phyloP scores from a whole-genome alignment of 345 rosid genomes.

The Trapa incisa region DNA sequence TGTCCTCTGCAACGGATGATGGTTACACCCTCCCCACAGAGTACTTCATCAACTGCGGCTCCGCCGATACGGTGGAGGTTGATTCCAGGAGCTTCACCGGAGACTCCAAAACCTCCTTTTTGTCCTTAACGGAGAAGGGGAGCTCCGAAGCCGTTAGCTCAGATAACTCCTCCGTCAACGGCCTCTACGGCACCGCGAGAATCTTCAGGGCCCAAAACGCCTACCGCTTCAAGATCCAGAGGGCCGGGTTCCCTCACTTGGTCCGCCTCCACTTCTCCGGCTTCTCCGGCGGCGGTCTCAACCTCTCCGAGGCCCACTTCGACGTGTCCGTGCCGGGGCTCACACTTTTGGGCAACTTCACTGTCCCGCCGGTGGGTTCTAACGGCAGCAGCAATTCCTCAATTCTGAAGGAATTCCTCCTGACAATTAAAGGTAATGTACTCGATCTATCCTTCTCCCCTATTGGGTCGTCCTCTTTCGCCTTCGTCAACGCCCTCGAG shows the following conservation, averaged over 20 bases:
- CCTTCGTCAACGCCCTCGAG: constrained; percentile 60
- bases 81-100: too few species aligned
- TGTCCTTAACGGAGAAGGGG: too few species aligned
- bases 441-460: constrained; percentile 31
- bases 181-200: constrained; percentile 24
- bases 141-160: too few species aligned
- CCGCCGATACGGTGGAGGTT: too few species aligned
- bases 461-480: constrained; percentile 24
- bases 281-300: constrained; percentile 13
- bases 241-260: constrained; percentile 19
- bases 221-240: constrained; percentile 21
- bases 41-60: too few species aligned
- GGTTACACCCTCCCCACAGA: too few species aligned
- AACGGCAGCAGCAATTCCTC: constrained; percentile 2
- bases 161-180: too few species aligned
- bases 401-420: constrained; percentile 30
- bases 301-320: constrained; percentile 27
- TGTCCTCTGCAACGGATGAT: too few species aligned
- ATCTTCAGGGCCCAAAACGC: constrained; percentile 20
- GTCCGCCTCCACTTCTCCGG: constrained; percentile 37
- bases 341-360: constrained; percentile 18
- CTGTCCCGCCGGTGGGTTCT: constrained; percentile 4
- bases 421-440: constrained; percentile 11
- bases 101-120: too few species aligned
- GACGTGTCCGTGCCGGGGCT: constrained; percentile 25